A percentile compares a stretch with the other conserved stretches of the same genome.
phyloP scores from a whole-genome alignment of 192 early-diverging fungal genomes.

The Coemansia sp. region DNA sequence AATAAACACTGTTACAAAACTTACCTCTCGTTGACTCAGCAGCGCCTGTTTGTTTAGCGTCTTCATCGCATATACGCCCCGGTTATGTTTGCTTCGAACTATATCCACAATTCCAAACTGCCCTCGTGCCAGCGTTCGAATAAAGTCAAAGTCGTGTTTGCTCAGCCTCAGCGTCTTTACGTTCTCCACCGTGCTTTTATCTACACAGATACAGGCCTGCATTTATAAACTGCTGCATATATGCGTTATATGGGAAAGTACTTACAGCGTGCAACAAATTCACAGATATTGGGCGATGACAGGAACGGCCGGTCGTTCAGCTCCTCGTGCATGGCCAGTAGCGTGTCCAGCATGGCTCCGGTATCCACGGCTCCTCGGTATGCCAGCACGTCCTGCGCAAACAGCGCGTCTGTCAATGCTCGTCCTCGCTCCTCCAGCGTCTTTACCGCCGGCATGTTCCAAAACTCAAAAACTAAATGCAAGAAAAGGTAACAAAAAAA shows the following conservation, averaged over 20 bases:
- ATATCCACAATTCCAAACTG: slow-evolving; percentile 67
- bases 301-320: slow-evolving; percentile 38
- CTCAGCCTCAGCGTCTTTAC: slow-evolving; percentile 30
- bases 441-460: slow-evolving; percentile 18
- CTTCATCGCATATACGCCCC: slow-evolving; percentile 78
- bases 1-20: too few species aligned
- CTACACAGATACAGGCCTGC: slow-evolving; percentile 9
- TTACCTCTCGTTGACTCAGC: slow-evolving; percentile 69
- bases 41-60: slow-evolving; percentile 69
- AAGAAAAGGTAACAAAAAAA: background rate
- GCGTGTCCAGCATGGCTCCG: slow-evolving; percentile 39
- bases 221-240: background rate
- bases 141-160: slow-evolving; percentile 47
- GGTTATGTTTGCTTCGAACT: slow-evolving; percentile 67
- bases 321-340: slow-evolving; percentile 44
- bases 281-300: slow-evolving; percentile 36
- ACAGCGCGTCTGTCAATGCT: slow-evolving; percentile 26
- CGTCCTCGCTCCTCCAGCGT: slow-evolving; percentile 39
- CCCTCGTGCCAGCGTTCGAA: slow-evolving; percentile 47
- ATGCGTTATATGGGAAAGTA: too few species aligned
- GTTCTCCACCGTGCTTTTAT: slow-evolving; percentile 29
- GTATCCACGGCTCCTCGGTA: slow-evolving; percentile 49
- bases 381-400: slow-evolving; percentile 35
- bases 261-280: slow-evolving; percentile 49
- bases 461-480: slow-evolving; percentile 3